Conservation (phyloP, 129 eudicot genomes). For the Arctium minus region DNA sequence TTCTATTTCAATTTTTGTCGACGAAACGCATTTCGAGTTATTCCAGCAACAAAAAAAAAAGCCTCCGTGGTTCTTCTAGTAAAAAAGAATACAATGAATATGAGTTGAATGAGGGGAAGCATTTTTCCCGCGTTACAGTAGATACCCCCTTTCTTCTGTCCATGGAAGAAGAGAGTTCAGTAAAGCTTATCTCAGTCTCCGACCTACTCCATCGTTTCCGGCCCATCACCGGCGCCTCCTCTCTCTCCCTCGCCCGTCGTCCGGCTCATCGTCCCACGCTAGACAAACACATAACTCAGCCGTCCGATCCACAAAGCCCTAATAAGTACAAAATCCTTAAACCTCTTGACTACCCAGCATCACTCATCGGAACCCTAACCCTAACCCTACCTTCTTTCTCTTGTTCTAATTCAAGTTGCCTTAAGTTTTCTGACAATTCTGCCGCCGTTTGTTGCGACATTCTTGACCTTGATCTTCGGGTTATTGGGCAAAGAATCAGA, state of each 20-base stretch:
- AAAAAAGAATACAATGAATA: no score
- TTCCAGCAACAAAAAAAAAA: no score
- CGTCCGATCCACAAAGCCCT: conserved; percentile 24
- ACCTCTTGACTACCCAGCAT: conserved; percentile 42
- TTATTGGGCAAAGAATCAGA: conserved; percentile 44
- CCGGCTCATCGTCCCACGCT: conserved; percentile 1
- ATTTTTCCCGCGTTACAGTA: conserved; percentile 25
- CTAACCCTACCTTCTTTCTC: conserved; percentile 34
- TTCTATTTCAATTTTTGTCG: no score
- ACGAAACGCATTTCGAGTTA: no score
- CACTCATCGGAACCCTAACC: conserved; percentile 59
- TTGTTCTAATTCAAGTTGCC: conserved; percentile 31
- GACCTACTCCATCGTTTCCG: conserved; percentile 55
- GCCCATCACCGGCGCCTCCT: conserved; percentile 57
- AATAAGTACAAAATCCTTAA: conserved; percentile 38
- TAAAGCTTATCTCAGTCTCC: conserved; percentile 31
- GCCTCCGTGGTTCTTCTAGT: no score
- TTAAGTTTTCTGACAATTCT: conserved; percentile 57
- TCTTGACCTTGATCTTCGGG: conserved; percentile 39
- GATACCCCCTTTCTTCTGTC: not conserved
- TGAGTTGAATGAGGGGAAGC: not conserved
- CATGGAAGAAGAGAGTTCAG: conserved; percentile 26
- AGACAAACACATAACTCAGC: not conserved
- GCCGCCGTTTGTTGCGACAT: conserved; percentile 63
- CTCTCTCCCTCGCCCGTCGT: conserved; percentile 29